These are phyloP conservation scores for Cucurbitaria berberidis DNA, from an alignment of 2,329 filamentous ascomycete genomes.

Conservation along the genomic window DNA sequence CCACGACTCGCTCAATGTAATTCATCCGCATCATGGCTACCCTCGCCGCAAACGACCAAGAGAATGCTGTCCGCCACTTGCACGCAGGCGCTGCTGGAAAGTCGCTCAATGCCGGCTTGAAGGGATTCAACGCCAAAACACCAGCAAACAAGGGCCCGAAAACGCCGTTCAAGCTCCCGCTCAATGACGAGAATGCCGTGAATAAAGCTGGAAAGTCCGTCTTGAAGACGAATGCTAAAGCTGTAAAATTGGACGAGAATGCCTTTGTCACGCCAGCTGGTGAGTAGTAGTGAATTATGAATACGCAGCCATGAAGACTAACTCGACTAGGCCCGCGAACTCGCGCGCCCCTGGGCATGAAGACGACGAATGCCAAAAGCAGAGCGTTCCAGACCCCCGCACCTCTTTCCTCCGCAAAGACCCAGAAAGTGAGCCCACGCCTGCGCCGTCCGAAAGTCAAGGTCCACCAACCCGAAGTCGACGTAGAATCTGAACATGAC, in stretches of 20 bases:
- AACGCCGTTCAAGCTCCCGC: slow-evolving; percentile 77
- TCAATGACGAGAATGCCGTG: slow-evolving; percentile 86
- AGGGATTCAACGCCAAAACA: slow-evolving; percentile 73
- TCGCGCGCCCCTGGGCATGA: slow-evolving; percentile 86
- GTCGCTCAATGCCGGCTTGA: slow-evolving; percentile 69
- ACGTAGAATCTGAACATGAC: slow-evolving; percentile 59
- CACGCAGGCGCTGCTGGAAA: slow-evolving; percentile 75
- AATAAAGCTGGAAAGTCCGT: slow-evolving; percentile 66
- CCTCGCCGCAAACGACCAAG: slow-evolving; percentile 80
- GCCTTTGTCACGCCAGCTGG: slow-evolving; percentile 81
- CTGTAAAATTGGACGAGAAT: slow-evolving; percentile 61
- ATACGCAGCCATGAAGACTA: slow-evolving; percentile 2
- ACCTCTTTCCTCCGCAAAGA: slow-evolving; percentile 67
- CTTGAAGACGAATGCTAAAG: slow-evolving; percentile 61
- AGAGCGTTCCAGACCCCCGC: slow-evolving; percentile 70
- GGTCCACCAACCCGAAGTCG: slow-evolving; percentile 65
- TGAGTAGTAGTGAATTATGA: slow-evolving; percentile 48
- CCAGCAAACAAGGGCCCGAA: slow-evolving; percentile 78
- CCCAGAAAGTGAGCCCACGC: slow-evolving; percentile 69
- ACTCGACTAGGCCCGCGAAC: slow-evolving; percentile 53
- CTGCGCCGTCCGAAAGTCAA: slow-evolving; percentile 62
- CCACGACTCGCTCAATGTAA: slow-evolving; percentile 40
- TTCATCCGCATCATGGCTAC: slow-evolving; percentile 60
- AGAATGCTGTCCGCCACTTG: slow-evolving; percentile 80
- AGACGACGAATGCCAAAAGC: slow-evolving; percentile 94